These are phyloP conservation scores for Nitzschia sp. DNA, from an alignment of 108 stramenopile genomes.

Conservation along the genomic window DNA sequence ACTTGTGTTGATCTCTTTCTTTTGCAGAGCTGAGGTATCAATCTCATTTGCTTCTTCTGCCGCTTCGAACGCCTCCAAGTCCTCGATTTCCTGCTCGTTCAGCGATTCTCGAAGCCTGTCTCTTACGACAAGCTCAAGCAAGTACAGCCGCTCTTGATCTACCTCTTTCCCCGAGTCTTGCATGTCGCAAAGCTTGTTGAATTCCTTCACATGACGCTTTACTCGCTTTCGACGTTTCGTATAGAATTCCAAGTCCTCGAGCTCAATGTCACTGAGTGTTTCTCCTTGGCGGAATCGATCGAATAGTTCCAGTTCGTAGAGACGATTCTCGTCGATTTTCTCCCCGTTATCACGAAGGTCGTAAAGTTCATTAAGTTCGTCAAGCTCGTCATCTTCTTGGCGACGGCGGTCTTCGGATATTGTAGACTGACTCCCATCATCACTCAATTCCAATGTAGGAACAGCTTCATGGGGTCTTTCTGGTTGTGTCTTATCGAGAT, in stretches of 20 bases:
- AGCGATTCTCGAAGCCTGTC: slow-evolving; percentile 6
- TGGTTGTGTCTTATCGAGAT: no score
- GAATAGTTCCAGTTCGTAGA: slow-evolving; percentile 22
- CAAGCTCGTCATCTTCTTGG: slow-evolving; percentile 2
- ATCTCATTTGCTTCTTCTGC: not conserved
- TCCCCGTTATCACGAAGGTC: slow-evolving; percentile 9
- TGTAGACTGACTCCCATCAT: not conserved
- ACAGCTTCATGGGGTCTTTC: no score
- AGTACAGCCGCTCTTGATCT: not conserved
- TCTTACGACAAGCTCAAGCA: slow-evolving; percentile 8
- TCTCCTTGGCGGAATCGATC: slow-evolving; percentile 16
- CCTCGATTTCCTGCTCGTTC: slow-evolving; percentile 13
- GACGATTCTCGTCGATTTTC: slow-evolving; percentile 18
- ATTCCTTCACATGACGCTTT: slow-evolving; percentile 21
- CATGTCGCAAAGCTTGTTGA: slow-evolving; percentile 1
- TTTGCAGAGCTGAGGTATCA: not conserved
- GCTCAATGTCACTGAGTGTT: not conserved
- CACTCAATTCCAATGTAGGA: no score
- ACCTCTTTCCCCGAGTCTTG: slow-evolving; percentile 8
- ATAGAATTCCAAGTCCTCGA: slow-evolving; percentile 21
- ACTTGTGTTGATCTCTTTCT: not conserved
- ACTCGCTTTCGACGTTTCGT: slow-evolving; percentile 2
- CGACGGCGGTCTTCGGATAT: slow-evolving; percentile 1
- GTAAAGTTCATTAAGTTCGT: slow-evolving; percentile 11
- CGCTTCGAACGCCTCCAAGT: slow-evolving; percentile 9